These are phyloP conservation scores for Aspergillus melleus DNA, from an alignment of 2,329 filamentous ascomycete genomes.

Conservation along the genomic window DNA sequence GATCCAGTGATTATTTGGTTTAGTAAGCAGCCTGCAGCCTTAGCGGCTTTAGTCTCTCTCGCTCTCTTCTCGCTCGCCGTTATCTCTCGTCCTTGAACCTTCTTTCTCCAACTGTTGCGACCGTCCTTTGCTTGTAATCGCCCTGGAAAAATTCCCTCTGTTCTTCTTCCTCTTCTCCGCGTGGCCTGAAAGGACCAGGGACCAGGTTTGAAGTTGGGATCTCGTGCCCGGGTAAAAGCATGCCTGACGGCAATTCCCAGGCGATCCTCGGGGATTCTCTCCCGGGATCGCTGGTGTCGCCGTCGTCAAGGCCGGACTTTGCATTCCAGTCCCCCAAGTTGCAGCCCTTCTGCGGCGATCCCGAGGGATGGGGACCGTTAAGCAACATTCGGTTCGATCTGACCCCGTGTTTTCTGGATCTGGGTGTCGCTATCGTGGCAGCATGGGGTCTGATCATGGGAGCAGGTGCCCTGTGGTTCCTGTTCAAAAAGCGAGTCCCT, in stretches of 20 bases:
- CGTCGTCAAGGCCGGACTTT: constrained; percentile 21
- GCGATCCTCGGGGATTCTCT: constrained; percentile 32
- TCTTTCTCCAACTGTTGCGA: constrained; percentile 1
- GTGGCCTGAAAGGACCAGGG: constrained; percentile 22
- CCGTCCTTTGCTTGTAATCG: neutral
- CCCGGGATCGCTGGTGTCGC: constrained; percentile 28
- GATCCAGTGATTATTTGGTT: constrained; percentile 6
- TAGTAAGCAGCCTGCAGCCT: constrained; percentile 23
- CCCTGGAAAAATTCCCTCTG: constrained; percentile 10
- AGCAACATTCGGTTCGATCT: constrained; percentile 88
- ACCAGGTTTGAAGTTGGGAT: constrained; percentile 21
- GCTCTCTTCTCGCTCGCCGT: neutral
- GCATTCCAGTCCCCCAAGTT: constrained; percentile 26
- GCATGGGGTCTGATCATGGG: constrained; percentile 78
- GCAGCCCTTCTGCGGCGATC: constrained; percentile 82
- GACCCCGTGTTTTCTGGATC: constrained; percentile 94
- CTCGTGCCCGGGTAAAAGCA: constrained; percentile 26
- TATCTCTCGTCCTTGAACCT: neutral
- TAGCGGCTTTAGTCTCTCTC: constrained; percentile 5
- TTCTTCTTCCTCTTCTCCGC: constrained; percentile 13
- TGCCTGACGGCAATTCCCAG: constrained; percentile 38
- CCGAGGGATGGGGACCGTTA: constrained; percentile 92
- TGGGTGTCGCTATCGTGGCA: constrained; percentile 78
- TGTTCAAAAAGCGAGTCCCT: constrained; percentile 68
- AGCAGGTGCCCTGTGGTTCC: constrained; percentile 73